These are phyloP conservation scores for Rhodotorula diobovata DNA, from an alignment of 768 basidiomycete genomes.

Conservation along the genomic window DNA sequence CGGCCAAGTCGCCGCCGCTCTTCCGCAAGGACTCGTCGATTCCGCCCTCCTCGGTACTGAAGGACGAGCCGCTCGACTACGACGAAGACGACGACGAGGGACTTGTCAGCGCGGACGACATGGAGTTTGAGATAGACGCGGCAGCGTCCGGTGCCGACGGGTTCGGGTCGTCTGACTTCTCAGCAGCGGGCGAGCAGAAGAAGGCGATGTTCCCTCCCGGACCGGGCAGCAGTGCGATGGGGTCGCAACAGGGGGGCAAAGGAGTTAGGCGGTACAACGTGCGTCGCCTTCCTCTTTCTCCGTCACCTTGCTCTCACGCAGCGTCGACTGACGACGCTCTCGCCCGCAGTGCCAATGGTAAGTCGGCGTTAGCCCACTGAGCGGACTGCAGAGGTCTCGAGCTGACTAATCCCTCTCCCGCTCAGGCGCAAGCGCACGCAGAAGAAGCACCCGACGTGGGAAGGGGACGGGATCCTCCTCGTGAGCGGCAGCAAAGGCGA, in stretches of 20 bases:
- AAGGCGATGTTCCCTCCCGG: no score
- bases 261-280: background rate
- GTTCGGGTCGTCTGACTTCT: background rate
- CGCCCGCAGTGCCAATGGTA: background rate
- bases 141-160: background rate
- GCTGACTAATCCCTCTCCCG: background rate
- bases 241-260: no score
- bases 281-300: background rate
- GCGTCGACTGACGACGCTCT: background rate
- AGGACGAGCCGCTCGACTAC: background rate
- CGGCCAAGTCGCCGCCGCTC: background rate
- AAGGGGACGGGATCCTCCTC: constrained; percentile 53
- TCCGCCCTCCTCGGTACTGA: background rate
- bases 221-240: no score
- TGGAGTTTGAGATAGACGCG: background rate
- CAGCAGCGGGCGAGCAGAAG: no score
- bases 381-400: no score
- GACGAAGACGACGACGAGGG: background rate
- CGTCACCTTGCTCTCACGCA: background rate
- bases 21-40: background rate
- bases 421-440: constrained; percentile 50
- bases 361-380: background rate
- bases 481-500: constrained; percentile 32
- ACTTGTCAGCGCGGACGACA: background rate
- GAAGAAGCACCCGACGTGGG: constrained; percentile 83